Base-by-base conservation (phyloP, 2,329 filamentous ascomycete genomes). In the Fusarium guadeloupense region DNA sequence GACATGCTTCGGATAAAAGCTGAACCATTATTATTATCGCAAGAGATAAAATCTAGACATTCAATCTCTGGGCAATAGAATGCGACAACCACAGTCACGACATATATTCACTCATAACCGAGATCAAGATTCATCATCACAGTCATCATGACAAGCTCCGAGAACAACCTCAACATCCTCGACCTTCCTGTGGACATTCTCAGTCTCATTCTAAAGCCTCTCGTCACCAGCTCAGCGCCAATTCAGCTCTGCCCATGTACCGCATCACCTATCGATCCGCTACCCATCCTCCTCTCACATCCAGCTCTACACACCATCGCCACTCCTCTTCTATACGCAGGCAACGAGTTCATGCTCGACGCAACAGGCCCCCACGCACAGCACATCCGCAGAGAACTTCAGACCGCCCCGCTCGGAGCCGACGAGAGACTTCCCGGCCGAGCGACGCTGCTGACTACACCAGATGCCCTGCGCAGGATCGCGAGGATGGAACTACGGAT, bases 151-250 rank as follows among this genome's bases (percentile, higher is more conserved):
- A 35, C 56, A 40, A 40, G 23, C 46, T 53, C 19, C 13, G 30
- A 41, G 37, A 57, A 53, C 35, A 53, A n/a, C 25, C 56, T 73
- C 31, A 69, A 74, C 41, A 51, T 76, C 6, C 69, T 76, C 5
- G 74, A 76, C 30, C 67, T 76, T 4, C 73, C 74, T 4, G 62
- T 74, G 53, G 73, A 76, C 39, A 59, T 76, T 13, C 54, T 76
- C 35, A 62, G 66, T 33, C 63, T 74, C 39, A 72, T 76, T 33
- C 61, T 75, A 5, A 48, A 51, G 5, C 71, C 70, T 6, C 69
- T 75, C 16, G 59, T 76, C 34, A 71, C 61, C 13, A 62, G 69
- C 12, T 50, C 56, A 9, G 37, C 47, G 4, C 48, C 54, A 12
- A 69, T 75, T 34, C 39, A 59, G 5, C 61, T 75, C 17, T 75